These are phyloP conservation scores for Trichoderma sp. DNA, from an alignment of 2,329 filamentous ascomycete genomes.

Conservation along the genomic window DNA sequence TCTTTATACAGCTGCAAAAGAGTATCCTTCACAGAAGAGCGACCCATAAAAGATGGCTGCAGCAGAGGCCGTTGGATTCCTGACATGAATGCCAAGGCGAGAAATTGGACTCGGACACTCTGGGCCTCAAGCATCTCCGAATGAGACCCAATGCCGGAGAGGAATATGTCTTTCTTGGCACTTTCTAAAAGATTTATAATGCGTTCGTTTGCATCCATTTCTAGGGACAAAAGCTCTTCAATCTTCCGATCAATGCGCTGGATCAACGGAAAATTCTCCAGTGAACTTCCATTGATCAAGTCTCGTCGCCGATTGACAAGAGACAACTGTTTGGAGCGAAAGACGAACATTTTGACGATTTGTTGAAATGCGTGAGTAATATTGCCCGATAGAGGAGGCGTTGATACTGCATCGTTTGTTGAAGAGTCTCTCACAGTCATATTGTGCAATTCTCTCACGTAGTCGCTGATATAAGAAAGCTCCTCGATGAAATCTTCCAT, in stretches of 20 bases:
- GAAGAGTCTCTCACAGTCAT: neutral
- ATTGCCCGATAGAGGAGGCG: neutral
- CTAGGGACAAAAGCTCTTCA: neutral
- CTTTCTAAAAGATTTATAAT: neutral
- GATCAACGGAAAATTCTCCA: neutral
- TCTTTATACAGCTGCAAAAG: conserved; percentile 1
- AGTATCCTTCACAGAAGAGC: neutral
- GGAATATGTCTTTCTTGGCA: neutral
- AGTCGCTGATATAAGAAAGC: neutral
- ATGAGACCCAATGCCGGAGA: neutral
- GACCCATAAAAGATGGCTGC: neutral
- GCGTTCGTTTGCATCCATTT: neutral
- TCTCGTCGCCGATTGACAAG: neutral
- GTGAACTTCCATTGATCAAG: neutral
- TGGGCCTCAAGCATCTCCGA: neutral
- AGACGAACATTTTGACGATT: neutral
- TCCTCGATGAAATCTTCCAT: neutral
- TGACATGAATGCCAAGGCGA: neutral
- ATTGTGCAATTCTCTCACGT: neutral
- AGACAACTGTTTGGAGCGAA: neutral
- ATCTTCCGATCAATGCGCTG: neutral
- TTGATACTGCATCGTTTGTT: neutral
- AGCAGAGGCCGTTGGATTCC: neutral
- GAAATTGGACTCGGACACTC: neutral
- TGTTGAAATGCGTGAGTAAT: neutral